A percentile compares a stretch with the other conserved stretches of the same genome.
Evolutionary conservation across 2,329 filamentous ascomycete species (phyloP).

Genomic region (Cladosporium sp.): DNA sequence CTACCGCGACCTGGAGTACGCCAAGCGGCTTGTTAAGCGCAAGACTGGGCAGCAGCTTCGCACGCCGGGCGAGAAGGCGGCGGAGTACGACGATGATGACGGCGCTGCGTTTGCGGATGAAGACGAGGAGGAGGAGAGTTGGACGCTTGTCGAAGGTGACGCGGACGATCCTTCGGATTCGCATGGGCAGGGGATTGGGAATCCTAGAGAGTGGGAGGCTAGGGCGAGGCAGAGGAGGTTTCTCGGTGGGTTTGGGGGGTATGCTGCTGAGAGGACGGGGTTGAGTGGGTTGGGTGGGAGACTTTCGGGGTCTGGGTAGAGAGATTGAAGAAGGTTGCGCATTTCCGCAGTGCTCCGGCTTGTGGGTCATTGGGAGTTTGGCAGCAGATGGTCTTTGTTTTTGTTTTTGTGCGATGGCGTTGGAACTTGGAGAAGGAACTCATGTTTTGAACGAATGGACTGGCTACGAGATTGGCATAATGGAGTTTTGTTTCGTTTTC

Average conservation of each 20-base stretch:
- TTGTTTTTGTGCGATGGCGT: no score
- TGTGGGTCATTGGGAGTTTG: no score
- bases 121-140: slow-evolving; percentile 41
- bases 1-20: slow-evolving; percentile 92
- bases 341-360: no score
- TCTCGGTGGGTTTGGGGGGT: slow-evolving; percentile 7
- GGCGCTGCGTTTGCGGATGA: slow-evolving; percentile 25
- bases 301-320: no score
- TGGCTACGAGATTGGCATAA: no score
- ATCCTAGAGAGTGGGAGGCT: slow-evolving; percentile 5
- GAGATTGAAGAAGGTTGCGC: no score
- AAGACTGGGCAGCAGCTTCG: slow-evolving; percentile 12
- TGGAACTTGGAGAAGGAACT: no score
- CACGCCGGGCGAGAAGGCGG: slow-evolving; percentile 5
- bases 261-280: background rate
- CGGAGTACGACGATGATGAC: slow-evolving; percentile 21
- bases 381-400: no score
- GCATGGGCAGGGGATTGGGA: background rate
- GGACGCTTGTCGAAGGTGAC: slow-evolving; percentile 73
- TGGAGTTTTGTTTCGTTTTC: no score
- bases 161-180: slow-evolving; percentile 32
- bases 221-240: slow-evolving; percentile 7
- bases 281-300: background rate
- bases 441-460: no score
- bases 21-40: slow-evolving; percentile 73